Evolutionary conservation across 2,329 filamentous ascomycete genomes (phyloP), one percentile per base, ranked within the genome.

Genomic region (Trichoderma atroviride): DNA sequence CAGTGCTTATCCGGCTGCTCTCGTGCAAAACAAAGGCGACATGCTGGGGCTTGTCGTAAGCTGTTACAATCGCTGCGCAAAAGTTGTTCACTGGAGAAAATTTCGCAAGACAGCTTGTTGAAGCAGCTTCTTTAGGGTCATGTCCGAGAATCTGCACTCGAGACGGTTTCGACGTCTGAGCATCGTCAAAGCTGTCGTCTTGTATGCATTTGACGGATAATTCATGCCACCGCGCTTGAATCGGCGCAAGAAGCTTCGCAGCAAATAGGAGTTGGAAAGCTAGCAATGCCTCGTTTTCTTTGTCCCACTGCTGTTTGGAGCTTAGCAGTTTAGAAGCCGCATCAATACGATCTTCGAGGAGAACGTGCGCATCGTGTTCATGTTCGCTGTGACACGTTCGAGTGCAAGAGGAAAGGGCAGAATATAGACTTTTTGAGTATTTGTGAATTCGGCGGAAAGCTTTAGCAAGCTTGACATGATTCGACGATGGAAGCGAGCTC

Each of bases 271-370:
- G 52, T 22, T 59, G 59, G 29, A 69, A 69, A 2, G 31, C 68
- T 5, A 69, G 14, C 1, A 31, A 14, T 14, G 68, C 11, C 3
- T 35, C 55, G 14, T 33, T 33, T 43, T 55, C 29, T 1, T 69
- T n/a, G 4, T 29, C 35, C 37, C 31, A 31, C 27, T 43, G 53
- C 10, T 56, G 62, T 3, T 22, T 31, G 2, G 60, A 43, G 1
- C n/a, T 40, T 0, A 58, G 10, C 16, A 69, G 24, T 11, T 59
- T 40, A 14, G 53, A 16, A 4, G 68, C 68, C 11, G 50, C 29
- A 27, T 69, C 68, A 14, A 69, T 24, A 24, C 68, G 50, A n/a
- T 69, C 68, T 27, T 69, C 68, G 7, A 69, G 60, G 1, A 69
- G 57, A 11, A 69, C 53, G 37, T 66, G 62, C 2, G 55, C 68